Conservation (phyloP, 306 rosid genomes). For the Cicer arietinum region DNA sequence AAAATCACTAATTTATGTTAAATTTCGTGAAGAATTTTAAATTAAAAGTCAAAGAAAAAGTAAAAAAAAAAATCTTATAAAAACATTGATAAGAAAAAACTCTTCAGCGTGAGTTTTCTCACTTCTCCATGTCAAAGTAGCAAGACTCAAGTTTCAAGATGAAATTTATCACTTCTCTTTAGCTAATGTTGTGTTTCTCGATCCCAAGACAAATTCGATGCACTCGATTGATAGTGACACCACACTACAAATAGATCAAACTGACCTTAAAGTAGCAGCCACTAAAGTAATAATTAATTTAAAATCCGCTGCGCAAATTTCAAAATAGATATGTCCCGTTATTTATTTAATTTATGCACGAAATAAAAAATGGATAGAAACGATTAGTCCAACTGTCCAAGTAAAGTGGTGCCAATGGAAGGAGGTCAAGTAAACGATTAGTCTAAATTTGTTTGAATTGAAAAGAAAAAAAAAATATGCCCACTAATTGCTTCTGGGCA, state of each 20-base stretch:
- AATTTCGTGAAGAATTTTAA: too few species aligned
- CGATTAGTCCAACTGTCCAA: neutral
- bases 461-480: neutral
- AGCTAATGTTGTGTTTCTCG: neutral
- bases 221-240: conserved; percentile 20
- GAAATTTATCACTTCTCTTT: too few species aligned
- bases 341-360: neutral
- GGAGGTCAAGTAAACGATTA: neutral
- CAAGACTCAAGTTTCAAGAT: too few species aligned
- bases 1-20: too few species aligned
- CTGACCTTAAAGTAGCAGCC: neutral
- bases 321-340: neutral
- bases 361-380: neutral
- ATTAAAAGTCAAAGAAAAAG: too few species aligned
- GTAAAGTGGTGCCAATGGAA: neutral
- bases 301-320: neutral
- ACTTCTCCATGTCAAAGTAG: too few species aligned
- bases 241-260: neutral
- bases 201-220: neutral
- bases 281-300: neutral
- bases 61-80: too few species aligned
- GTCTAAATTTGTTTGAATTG: neutral
- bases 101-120: too few species aligned
- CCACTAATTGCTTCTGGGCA: conserved; percentile 18
- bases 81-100: too few species aligned